Evolutionary conservation across 352 stramenopile genomes (phyloP).

Genomic region (Phytophthora palmivora): DNA sequence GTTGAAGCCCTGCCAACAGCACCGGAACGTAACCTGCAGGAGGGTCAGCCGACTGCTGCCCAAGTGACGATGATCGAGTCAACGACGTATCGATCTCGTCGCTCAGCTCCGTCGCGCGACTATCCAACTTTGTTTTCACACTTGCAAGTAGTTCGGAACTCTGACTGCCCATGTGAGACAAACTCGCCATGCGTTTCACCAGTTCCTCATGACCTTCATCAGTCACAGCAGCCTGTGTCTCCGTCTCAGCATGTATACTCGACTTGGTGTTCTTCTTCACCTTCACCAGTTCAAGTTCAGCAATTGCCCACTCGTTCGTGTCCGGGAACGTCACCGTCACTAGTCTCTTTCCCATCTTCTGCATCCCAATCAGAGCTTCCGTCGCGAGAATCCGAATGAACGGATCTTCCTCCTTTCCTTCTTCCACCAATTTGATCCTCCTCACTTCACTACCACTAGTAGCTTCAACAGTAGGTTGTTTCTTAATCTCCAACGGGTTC

Average conservation of each 20-base stretch:
- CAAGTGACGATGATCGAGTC: conserved; percentile 20
- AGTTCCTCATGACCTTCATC: conserved; percentile 56
- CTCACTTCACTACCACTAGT: conserved; percentile 45
- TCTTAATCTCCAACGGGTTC: conserved; percentile 63
- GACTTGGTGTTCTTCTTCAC: conserved; percentile 69
- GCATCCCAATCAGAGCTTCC: conserved; percentile 66
- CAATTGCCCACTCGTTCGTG: conserved; percentile 69
- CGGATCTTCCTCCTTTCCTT: conserved; percentile 23
- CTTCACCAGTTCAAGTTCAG: conserved; percentile 74
- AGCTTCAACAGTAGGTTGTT: conserved; percentile 30
- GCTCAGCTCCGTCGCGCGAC: conserved; percentile 23
- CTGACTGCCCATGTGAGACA: conserved; percentile 69
- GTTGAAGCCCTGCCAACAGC: conserved; percentile 52
- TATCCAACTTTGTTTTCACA: conserved; percentile 47
- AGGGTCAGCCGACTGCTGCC: conserved; percentile 29
- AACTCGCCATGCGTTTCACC: conserved; percentile 73
- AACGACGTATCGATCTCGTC: conserved; percentile 12
- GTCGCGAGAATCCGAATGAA: conserved; percentile 49
- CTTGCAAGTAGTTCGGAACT: conserved; percentile 64
- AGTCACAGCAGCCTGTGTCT: neutral
- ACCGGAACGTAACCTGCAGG: conserved; percentile 57
- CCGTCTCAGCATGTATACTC: conserved; percentile 9
- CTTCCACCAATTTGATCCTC: conserved; percentile 51
- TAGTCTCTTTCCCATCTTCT: conserved; percentile 61
- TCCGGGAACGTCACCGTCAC: conserved; percentile 59